A percentile compares a stretch with the other conserved stretches of the same genome.
phyloP scores from a whole-genome alignment of 1,284 basidiomycete species.

The Microbotryum scabiosae region DNA sequence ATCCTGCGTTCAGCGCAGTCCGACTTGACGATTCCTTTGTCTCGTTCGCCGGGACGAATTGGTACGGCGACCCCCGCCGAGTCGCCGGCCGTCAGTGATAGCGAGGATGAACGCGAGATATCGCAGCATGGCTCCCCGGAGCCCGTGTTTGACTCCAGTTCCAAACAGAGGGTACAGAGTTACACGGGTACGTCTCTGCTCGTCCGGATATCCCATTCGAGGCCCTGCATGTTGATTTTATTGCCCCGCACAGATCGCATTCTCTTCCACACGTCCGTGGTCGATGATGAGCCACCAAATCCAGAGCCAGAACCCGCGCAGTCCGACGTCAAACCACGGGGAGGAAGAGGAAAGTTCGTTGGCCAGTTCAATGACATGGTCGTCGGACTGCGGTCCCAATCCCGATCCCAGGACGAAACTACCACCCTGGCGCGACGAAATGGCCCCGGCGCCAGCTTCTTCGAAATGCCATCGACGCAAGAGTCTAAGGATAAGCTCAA shows the following conservation, averaged over 20 bases:
- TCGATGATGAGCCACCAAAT: not conserved
- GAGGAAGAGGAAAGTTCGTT: no score
- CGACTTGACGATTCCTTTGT: conserved; percentile 8
- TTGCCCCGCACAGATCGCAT: conserved; percentile 10
- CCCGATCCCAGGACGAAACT: no score
- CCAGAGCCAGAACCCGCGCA: not conserved
- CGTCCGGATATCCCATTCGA: not conserved
- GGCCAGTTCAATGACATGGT: no score
- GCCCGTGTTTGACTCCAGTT: conserved; percentile 27
- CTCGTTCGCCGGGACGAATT: not conserved
- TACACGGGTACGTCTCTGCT: conserved; percentile 21
- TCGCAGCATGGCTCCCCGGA: not conserved
- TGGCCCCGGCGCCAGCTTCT: no score
- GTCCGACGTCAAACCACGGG: not conserved
- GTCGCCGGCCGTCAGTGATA: not conserved
- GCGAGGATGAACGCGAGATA: not conserved
- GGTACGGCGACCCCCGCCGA: not conserved
- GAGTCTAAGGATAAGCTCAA: no score
- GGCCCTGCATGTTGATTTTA: not conserved
- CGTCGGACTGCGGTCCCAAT: no score
- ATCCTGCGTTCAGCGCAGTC: conserved; percentile 13
- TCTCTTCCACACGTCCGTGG: conserved; percentile 16
- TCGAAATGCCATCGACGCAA: no score
- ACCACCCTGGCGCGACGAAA: no score
- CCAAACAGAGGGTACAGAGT: conserved; percentile 34